phyloP scores from a whole-genome alignment of 352 stramenopile genomes.

The Thalassiosira livingstoniorum region DNA sequence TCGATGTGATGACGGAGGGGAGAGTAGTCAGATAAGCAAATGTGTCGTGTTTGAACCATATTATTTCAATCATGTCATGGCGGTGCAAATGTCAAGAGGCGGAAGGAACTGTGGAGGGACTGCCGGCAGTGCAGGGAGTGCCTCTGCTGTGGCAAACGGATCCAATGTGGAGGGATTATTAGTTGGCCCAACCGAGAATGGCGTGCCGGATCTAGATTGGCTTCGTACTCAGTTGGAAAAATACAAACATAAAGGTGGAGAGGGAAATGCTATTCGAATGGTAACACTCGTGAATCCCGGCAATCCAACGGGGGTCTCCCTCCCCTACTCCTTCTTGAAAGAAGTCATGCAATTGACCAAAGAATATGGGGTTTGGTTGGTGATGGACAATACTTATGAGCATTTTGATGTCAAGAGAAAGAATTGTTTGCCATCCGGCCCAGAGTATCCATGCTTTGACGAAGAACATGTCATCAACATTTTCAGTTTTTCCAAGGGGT shows the following conservation, averaged over 20 bases:
- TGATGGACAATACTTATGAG: constrained; percentile 89
- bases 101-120: constrained; percentile 21
- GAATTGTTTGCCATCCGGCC: constrained; percentile 26
- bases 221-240: constrained; percentile 66
- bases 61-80: constrained; percentile 89
- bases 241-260: constrained; percentile 29
- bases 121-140: not conserved
- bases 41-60: constrained; percentile 85
- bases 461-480: constrained; percentile 86
- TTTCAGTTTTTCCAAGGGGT: constrained; percentile 88
- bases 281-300: constrained; percentile 87
- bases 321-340: constrained; percentile 70
- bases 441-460: constrained; percentile 63
- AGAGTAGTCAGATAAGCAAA: constrained; percentile 35
- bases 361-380: constrained; percentile 78
- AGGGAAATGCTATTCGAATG: constrained; percentile 68
- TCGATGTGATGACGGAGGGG: not conserved
- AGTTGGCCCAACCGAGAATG: constrained; percentile 65
- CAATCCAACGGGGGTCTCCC: constrained; percentile 86
- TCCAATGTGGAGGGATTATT: constrained; percentile 61
- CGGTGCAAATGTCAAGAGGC: constrained; percentile 81
- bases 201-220: constrained; percentile 82
- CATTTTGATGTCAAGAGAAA: constrained; percentile 81
- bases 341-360: constrained; percentile 79
- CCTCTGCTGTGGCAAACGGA: not conserved